Conservation (phyloP, 1,284 basidiomycete species). For the Trichosporon inkin region DNA sequence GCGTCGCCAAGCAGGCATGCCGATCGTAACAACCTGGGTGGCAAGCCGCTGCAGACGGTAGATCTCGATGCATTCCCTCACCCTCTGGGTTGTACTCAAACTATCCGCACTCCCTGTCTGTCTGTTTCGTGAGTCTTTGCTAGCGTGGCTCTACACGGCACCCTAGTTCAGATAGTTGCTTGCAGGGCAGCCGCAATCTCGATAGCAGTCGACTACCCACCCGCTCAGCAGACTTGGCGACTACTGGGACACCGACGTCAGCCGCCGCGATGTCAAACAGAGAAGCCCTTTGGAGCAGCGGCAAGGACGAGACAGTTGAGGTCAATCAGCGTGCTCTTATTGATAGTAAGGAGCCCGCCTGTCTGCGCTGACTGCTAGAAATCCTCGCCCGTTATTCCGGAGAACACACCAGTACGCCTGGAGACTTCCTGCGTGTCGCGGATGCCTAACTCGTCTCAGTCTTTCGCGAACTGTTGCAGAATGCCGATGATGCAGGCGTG, state of each 20-base stretch:
- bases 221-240: background rate
- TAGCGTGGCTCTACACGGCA: too few species aligned
- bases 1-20: too few species aligned
- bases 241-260: background rate
- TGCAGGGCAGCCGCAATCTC: background rate
- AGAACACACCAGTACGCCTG: slow-evolving; percentile 70
- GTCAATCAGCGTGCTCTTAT: slow-evolving; percentile 94
- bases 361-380: slow-evolving; percentile 30
- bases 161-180: too few species aligned
- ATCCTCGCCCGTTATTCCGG: slow-evolving; percentile 91
- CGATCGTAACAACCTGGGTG: background rate
- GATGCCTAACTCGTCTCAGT: slow-evolving; percentile 52
- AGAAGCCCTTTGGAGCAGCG: slow-evolving; percentile 42
- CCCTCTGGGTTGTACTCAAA: too few species aligned
- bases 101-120: background rate
- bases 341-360: slow-evolving; percentile 57
- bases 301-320: slow-evolving; percentile 58
- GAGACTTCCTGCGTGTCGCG: background rate
- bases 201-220: background rate
- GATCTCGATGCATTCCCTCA: too few species aligned
- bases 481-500: slow-evolving; percentile 84
- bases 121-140: too few species aligned
- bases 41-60: background rate
- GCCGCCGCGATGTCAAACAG: slow-evolving; percentile 26
- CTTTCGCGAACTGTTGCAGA: slow-evolving; percentile 86